Percentiles rank a stretch among this genome's conserved stretches.
These are phyloP conservation scores for Oryza meridionalis DNA, from an alignment of 176 grass and related monocot genomes.

Conservation along the genomic window DNA sequence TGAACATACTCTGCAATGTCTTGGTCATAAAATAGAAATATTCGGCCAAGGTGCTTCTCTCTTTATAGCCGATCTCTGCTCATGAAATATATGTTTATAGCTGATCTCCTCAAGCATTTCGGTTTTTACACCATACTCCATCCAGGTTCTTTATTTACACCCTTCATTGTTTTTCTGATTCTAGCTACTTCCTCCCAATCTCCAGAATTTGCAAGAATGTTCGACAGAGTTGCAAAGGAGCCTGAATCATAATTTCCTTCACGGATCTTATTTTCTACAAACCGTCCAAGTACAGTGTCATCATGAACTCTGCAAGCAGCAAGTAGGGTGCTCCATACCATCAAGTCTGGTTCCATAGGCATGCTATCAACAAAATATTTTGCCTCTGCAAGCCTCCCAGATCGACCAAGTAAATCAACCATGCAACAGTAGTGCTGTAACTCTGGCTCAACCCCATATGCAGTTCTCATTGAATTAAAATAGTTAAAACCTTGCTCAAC, in stretches of 20 bases:
- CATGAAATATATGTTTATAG: slow-evolving; percentile 23
- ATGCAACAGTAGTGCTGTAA: slow-evolving; percentile 72
- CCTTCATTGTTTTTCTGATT: slow-evolving; percentile 70
- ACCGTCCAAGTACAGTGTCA: slow-evolving; percentile 55
- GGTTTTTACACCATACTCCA: slow-evolving; percentile 61
- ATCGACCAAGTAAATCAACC: slow-evolving; percentile 78
- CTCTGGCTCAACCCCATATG: slow-evolving; percentile 57
- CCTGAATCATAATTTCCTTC: slow-evolving; percentile 56
- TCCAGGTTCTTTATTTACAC: slow-evolving; percentile 65
- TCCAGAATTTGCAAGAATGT: slow-evolving; percentile 65
- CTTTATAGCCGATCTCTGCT: not conserved
- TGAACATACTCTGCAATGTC: slow-evolving; percentile 25
- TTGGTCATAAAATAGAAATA: slow-evolving; percentile 11
- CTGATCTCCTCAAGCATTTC: slow-evolving; percentile 15
- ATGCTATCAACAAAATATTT: slow-evolving; percentile 66
- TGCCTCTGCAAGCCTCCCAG: slow-evolving; percentile 63
- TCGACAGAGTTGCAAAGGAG: slow-evolving; percentile 59
- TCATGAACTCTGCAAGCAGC: slow-evolving; percentile 78
- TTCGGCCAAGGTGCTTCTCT: not conserved
- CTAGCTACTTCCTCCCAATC: slow-evolving; percentile 67
- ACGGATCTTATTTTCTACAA: slow-evolving; percentile 58
- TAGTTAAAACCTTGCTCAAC: slow-evolving; percentile 59
- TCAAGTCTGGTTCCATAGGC: slow-evolving; percentile 60
- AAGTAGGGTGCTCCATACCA: slow-evolving; percentile 78
- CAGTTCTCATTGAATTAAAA: slow-evolving; percentile 72